phyloP scores from a whole-genome alignment of 2,329 filamentous ascomycete genomes.

The Tolypocladium nubicola region DNA sequence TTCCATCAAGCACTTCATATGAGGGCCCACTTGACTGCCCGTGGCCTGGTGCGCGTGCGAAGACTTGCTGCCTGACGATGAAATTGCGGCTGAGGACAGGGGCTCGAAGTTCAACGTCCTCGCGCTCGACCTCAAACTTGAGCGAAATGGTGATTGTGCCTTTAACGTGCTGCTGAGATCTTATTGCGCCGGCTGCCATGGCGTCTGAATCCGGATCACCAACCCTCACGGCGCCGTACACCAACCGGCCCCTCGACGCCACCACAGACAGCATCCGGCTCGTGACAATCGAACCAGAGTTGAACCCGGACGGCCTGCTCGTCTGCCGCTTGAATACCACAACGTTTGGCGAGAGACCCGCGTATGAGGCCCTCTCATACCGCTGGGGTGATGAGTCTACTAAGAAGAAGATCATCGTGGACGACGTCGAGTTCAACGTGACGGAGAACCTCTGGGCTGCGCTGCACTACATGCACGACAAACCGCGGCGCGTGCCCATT shows the following conservation, averaged over 20 bases:
- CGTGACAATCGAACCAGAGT: constrained; percentile 2
- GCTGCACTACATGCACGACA: constrained; percentile 5
- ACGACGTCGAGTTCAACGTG: constrained; percentile 3
- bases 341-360: constrained; percentile 4
- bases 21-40: background rate
- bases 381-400: constrained; percentile 8
- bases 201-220: background rate
- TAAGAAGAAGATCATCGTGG: constrained; percentile 4
- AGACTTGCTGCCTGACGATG: background rate
- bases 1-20: too few relatives aligned
- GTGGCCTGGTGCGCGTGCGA: background rate
- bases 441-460: constrained; percentile 7
- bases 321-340: constrained; percentile 1
- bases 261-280: constrained; percentile 5
- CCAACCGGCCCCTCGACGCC: background rate
- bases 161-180: background rate
- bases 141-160: background rate
- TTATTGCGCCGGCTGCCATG: background rate
- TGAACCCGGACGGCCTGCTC: constrained; percentile 1
- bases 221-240: background rate
- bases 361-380: constrained; percentile 10
- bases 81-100: background rate
- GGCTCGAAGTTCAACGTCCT: background rate
- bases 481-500: constrained; percentile 2
- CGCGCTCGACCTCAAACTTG: background rate